Percentiles rank a stretch among this genome's conserved stretches.
These are phyloP conservation scores for Ustilago hordei DNA, from an alignment of 1,284 basidiomycete genomes.

Conservation along the genomic window DNA sequence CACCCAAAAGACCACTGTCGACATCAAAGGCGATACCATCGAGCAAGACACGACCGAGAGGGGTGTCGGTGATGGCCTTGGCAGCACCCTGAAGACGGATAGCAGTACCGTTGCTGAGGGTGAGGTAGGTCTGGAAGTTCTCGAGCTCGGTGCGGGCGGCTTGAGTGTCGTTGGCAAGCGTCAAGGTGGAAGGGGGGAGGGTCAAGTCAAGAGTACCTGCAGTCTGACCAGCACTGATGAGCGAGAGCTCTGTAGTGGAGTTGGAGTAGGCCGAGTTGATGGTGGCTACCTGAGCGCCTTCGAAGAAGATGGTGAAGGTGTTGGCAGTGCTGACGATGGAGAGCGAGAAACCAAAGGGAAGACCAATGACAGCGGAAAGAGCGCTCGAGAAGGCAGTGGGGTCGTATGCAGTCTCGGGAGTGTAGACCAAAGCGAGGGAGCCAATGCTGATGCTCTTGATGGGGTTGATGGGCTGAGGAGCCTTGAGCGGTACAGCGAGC, in stretches of 20 bases:
- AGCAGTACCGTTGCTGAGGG: conserved; percentile 72
- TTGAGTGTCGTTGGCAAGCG: conserved; percentile 74
- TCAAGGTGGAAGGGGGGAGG: conserved; percentile 75
- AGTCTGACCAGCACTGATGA: conserved; percentile 73
- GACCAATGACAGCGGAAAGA: conserved; percentile 76
- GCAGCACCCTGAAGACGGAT: conserved; percentile 78
- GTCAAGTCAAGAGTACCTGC: conserved; percentile 78
- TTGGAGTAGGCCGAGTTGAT: conserved; percentile 56
- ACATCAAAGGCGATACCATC: conserved; percentile 82
- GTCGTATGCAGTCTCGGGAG: conserved; percentile 74
- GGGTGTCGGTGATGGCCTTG: conserved; percentile 77
- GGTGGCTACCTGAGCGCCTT: conserved; percentile 74
- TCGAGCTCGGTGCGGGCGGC: conserved; percentile 66
- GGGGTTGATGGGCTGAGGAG: conserved; percentile 75
- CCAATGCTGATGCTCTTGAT: conserved; percentile 79
- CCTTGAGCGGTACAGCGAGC: conserved; percentile 76
- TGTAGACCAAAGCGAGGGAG: conserved; percentile 76
- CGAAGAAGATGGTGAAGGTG: conserved; percentile 74
- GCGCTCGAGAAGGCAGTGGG: conserved; percentile 76
- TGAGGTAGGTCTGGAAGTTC: conserved; percentile 68
- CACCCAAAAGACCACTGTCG: conserved; percentile 76
- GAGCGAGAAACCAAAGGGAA: conserved; percentile 82
- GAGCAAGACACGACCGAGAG: conserved; percentile 78
- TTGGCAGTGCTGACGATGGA: conserved; percentile 78
- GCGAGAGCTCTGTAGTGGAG: conserved; percentile 43